phyloP scores from a whole-genome alignment of 768 basidiomycete genomes.

The Panellus pusillus region DNA sequence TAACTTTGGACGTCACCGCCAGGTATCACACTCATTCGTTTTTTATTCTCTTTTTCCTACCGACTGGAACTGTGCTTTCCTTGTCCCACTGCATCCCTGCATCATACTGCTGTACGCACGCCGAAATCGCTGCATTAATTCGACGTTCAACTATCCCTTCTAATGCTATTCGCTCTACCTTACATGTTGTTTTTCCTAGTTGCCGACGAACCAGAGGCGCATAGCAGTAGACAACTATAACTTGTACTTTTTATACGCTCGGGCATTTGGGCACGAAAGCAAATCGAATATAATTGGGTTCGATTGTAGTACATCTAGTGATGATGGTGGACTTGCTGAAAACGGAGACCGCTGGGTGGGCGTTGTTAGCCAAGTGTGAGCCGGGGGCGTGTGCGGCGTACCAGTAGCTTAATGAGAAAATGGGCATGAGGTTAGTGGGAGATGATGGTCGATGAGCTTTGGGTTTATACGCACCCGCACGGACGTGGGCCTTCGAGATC shows the following conservation, averaged over 20 bases:
- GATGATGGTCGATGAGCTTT: neutral
- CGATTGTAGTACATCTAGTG: constrained; percentile 36
- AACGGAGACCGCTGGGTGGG: constrained; percentile 74
- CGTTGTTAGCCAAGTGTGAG: constrained; percentile 5
- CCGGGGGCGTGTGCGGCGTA: constrained; percentile 5
- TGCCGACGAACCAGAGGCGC: constrained; percentile 48
- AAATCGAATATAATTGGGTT: constrained; percentile 22
- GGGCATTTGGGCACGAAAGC: constrained; percentile 23
- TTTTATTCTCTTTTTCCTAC: constrained; percentile 14
- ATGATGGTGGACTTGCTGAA: constrained; percentile 82
- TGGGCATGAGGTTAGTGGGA: constrained; percentile 23
- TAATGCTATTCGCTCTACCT: constrained; percentile 19
- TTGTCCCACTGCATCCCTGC: constrained; percentile 25
- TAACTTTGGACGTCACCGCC: constrained; percentile 28
- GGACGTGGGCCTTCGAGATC: constrained; percentile 85
- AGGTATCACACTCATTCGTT: constrained; percentile 22
- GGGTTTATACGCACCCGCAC: constrained; percentile 75
- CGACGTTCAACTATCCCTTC: constrained; percentile 14
- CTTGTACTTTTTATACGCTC: constrained; percentile 52
- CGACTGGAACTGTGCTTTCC: constrained; percentile 3
- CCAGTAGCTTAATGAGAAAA: constrained; percentile 35
- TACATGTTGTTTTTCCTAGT: constrained; percentile 32
- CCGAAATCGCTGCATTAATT: constrained; percentile 18
- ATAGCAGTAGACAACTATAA: constrained; percentile 50
- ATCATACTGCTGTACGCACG: constrained; percentile 18